Evolutionary conservation across 1,139 yeast species (phyloP).

Genomic region (Kodamaea arcana): DNA sequence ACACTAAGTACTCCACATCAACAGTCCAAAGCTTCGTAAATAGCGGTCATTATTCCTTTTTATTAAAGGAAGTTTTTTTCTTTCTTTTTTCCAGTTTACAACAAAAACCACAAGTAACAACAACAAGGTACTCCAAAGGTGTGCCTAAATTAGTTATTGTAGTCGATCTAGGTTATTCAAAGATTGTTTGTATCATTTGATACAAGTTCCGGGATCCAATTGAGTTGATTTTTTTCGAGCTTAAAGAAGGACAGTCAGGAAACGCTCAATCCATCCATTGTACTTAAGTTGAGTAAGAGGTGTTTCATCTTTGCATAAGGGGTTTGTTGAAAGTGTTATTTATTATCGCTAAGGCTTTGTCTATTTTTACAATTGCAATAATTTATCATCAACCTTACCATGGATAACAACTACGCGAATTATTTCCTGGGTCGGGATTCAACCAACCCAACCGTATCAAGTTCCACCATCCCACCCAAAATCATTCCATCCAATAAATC

Average conservation of each 20-base stretch:
- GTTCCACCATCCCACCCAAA: background rate
- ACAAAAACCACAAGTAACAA: conserved; percentile 7
- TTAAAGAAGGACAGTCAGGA: too few species aligned
- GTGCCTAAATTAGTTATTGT: too few species aligned
- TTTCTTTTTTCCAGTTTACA: conserved; percentile 8
- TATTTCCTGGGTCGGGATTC: conserved; percentile 10
- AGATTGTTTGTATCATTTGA: background rate
- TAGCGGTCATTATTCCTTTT: conserved; percentile 5
- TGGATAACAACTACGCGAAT: conserved; percentile 14
- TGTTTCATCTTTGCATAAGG: too few species aligned
- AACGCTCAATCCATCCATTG: too few species aligned
- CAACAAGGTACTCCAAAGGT: conserved; percentile 4
- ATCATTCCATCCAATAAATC: background rate
- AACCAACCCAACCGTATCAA: background rate
- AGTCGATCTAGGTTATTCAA: too few species aligned
- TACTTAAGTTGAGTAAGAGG: too few species aligned
- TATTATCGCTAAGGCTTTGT: too few species aligned
- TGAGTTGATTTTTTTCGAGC: background rate
- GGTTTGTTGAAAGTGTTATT: too few species aligned
- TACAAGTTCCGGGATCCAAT: background rate
- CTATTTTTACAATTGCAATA: too few species aligned
- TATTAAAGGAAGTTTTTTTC: conserved; percentile 5
- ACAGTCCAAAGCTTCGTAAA: too few species aligned
- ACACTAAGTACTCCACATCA: too few species aligned
- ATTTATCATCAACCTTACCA: too few species aligned